A percentile compares a stretch with the other conserved stretches of the same genome.
Conservation (phyloP, 176 grass and related monocot genomes). For the Juncus effusus region DNA sequence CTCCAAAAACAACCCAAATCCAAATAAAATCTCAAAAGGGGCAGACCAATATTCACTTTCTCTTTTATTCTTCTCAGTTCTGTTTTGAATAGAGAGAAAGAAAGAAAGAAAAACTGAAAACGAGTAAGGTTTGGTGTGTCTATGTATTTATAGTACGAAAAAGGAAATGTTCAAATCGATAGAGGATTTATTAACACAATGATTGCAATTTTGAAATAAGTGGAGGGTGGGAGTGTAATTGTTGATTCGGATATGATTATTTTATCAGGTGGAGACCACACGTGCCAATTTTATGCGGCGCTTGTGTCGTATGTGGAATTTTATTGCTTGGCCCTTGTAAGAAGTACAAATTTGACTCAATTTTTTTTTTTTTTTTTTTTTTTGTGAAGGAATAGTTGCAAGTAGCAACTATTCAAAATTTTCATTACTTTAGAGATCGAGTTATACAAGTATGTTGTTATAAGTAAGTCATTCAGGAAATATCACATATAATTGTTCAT, state of each 20-base stretch:
- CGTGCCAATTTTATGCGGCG: constrained; percentile 28
- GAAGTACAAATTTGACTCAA: too few species aligned
- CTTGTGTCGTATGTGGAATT: constrained; percentile 9
- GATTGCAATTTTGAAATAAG: constrained; percentile 7
- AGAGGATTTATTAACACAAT: constrained; percentile 3
- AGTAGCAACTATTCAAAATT: too few species aligned
- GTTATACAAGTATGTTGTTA: too few species aligned
- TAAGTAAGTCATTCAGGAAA: too few species aligned
- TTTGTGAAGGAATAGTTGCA: too few species aligned
- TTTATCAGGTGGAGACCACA: constrained; percentile 20
- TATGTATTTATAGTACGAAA: background rate
- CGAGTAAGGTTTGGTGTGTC: background rate
- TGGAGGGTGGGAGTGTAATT: background rate
- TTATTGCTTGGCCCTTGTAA: background rate
- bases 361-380: too few species aligned
- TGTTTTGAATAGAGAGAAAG: background rate
- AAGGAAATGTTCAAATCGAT: background rate
- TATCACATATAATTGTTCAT: too few species aligned
- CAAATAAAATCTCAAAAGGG: background rate
- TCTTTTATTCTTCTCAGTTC: background rate
- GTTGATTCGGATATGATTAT: constrained; percentile 6
- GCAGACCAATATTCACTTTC: background rate
- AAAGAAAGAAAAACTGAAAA: background rate
- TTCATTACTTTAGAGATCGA: too few species aligned
- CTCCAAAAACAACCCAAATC: background rate